Evolutionary conservation across 139 green algal genomes (phyloP).

Genomic region (Chlamydomonas schloesseri): DNA sequence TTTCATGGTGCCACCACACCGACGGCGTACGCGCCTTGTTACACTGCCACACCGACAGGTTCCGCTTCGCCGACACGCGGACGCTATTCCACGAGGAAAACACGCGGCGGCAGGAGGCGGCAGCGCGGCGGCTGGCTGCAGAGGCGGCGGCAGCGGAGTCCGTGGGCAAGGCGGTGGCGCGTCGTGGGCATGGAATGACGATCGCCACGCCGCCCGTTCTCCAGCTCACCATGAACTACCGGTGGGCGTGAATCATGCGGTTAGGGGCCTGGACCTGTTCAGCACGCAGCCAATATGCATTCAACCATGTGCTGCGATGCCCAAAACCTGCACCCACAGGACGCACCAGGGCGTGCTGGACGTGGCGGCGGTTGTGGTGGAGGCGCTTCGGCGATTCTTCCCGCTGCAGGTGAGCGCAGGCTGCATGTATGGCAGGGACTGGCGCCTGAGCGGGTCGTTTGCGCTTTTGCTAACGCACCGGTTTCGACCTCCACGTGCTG

Average conservation of each 20-base stretch:
- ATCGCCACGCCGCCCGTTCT: slow-evolving; percentile 49
- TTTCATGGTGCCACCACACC: too few relatives aligned
- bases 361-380: slow-evolving; percentile 73
- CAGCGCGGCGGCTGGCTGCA: not conserved
- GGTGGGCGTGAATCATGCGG: not conserved
- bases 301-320: too few relatives aligned
- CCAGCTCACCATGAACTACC: slow-evolving; percentile 69
- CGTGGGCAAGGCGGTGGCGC: not conserved
- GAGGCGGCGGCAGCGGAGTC: not conserved
- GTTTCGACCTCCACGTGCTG: too few relatives aligned
- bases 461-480: too few relatives aligned
- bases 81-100: slow-evolving; percentile 68
- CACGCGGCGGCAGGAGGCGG: slow-evolving; percentile 28
- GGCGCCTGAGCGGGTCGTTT: too few relatives aligned
- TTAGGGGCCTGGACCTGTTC: too few relatives aligned
- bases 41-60: too few relatives aligned
- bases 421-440: too few relatives aligned
- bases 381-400: slow-evolving; percentile 75
- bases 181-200: not conserved
- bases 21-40: too few relatives aligned
- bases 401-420: slow-evolving; percentile 50
- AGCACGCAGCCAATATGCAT: too few relatives aligned
- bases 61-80: slow-evolving; percentile 74
- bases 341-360: slow-evolving; percentile 73
- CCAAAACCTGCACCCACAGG: too few relatives aligned